Evolutionary conservation across 2,329 filamentous ascomycete genomes (phyloP).

Genomic region (Penicillium sp.): DNA sequence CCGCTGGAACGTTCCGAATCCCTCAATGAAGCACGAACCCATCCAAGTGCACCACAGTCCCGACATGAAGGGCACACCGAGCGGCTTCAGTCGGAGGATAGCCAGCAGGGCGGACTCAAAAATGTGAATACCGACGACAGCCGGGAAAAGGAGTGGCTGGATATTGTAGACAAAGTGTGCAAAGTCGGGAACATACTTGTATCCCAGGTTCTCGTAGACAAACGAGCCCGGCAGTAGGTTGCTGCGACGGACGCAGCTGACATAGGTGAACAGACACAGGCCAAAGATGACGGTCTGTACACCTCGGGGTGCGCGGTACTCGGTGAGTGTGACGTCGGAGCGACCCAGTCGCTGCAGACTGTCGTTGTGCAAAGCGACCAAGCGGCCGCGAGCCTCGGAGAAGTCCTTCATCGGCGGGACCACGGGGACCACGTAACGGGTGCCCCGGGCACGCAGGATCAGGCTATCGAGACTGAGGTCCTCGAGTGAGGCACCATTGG

Average conservation of each 20-base stretch:
- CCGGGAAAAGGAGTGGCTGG: slow-evolving; percentile 57
- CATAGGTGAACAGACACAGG: slow-evolving; percentile 55
- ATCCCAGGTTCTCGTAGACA: slow-evolving; percentile 49
- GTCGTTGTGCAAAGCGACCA: slow-evolving; percentile 70
- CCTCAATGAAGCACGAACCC: slow-evolving; percentile 53
- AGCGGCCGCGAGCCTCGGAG: slow-evolving; percentile 64
- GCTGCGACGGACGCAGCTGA: slow-evolving; percentile 50
- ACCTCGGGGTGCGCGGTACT: slow-evolving; percentile 51
- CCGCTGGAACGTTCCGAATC: slow-evolving; percentile 49
- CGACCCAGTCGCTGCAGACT: slow-evolving; percentile 61
- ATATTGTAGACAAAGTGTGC: slow-evolving; percentile 58
- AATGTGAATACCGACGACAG: slow-evolving; percentile 64
- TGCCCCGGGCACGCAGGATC: slow-evolving; percentile 55
- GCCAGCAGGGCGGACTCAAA: slow-evolving; percentile 58
- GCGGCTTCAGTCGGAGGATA: slow-evolving; percentile 46
- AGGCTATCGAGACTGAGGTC: slow-evolving; percentile 66
- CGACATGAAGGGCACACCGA: slow-evolving; percentile 52
- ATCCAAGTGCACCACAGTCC: slow-evolving; percentile 56
- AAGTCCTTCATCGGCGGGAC: slow-evolving; percentile 68
- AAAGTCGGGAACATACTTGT: slow-evolving; percentile 57
- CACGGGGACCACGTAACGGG: slow-evolving; percentile 58
- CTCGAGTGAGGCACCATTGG: slow-evolving; percentile 59
- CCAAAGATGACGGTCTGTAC: slow-evolving; percentile 56
- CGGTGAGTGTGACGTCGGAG: slow-evolving; percentile 55
- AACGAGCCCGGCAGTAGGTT: slow-evolving; percentile 55